These are phyloP conservation scores for Cryoendolithus antarcticus DNA, from an alignment of 2,329 filamentous ascomycete species.

Conservation along the genomic window DNA sequence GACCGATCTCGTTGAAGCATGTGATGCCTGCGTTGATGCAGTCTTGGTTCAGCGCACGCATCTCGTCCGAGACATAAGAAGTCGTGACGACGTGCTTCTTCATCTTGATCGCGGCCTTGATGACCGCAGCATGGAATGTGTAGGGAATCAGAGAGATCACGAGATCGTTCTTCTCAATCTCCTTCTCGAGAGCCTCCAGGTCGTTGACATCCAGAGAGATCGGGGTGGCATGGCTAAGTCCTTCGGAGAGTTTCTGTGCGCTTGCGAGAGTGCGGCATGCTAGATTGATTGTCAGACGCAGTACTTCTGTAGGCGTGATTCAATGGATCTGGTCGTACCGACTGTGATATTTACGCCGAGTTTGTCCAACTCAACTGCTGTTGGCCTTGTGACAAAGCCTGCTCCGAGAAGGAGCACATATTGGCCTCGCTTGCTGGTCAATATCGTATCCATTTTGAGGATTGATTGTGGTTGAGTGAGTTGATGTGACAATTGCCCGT, in stretches of 20 bases:
- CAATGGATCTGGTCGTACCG: constrained; percentile 25
- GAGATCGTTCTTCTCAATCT: constrained; percentile 54
- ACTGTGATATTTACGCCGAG: constrained; percentile 46
- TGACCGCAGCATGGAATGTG: constrained; percentile 75
- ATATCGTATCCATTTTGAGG: no score
- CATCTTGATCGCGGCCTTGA: constrained; percentile 81
- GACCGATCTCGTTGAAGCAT: constrained; percentile 93
- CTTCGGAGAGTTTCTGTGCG: constrained; percentile 61
- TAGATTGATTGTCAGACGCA: constrained; percentile 20
- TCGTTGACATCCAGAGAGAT: constrained; percentile 79
- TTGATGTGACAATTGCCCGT: no score
- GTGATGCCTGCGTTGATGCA: constrained; percentile 87
- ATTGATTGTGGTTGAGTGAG: no score
- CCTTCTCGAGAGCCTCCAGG: constrained; percentile 63
- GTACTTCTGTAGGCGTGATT: no score
- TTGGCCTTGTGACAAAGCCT: constrained; percentile 44
- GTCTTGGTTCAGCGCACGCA: constrained; percentile 73
- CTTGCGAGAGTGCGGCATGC: constrained; percentile 71
- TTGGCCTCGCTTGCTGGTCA: constrained; percentile 8
- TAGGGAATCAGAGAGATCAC: constrained; percentile 67
- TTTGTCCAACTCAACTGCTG: constrained; percentile 46
- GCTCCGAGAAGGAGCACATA: constrained; percentile 38
- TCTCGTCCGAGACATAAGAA: constrained; percentile 81
- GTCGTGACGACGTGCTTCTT: constrained; percentile 98
- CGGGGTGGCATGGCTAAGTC: constrained; percentile 59